Base-by-base conservation (phyloP, 2,329 filamentous ascomycete species). In the Fusarium incarnatum region DNA sequence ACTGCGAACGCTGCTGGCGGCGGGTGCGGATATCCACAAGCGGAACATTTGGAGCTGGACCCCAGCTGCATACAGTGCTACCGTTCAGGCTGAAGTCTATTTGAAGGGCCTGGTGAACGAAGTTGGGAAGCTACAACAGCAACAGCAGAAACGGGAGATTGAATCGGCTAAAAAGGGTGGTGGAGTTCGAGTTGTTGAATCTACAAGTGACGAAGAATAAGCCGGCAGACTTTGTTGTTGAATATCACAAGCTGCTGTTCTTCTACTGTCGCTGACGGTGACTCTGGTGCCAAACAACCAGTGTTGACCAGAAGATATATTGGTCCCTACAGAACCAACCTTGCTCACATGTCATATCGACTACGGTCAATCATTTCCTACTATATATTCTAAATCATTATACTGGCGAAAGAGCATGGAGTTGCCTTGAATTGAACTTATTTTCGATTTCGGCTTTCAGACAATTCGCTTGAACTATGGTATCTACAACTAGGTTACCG, bases 71-170 rank as follows among this genome's bases (percentile, higher is more conserved):
- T 97, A 97, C 79, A 93, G 90, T 67, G 89, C 92, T 16, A 95
- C 92, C 0, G 90, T 94, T 10, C 91, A 94, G 77, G 92, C 93
- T 3, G 93, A 97, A 80, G 91, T 94, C 1, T 96, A 97, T 77
- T 90, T 96, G 67, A 93, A 92, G 80, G 89, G 88, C 16, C 80
- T 97, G 56, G 89, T 96, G 7, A 85, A 85, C 0, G 93, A 96
- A 74, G 87, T 89, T 20, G 91, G 92, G 76, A 88, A 88, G 77
- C 83, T 88, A 73, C 76, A 79, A 64, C 77, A 80, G 55, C 73
- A 78, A 59, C 77, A 80, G 55, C 74, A 79, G 56, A 69, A 72
- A 41, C 74, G 71, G 68, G 79, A 81, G 52, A 78, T 77, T 5
- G 81, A 82, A 37, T 79, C 80, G 42, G 72, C 76, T 6, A 83